Evolutionary conservation across 2,329 filamentous ascomycete genomes (phyloP).

Genomic region (Pseudocercospora eumusae): DNA sequence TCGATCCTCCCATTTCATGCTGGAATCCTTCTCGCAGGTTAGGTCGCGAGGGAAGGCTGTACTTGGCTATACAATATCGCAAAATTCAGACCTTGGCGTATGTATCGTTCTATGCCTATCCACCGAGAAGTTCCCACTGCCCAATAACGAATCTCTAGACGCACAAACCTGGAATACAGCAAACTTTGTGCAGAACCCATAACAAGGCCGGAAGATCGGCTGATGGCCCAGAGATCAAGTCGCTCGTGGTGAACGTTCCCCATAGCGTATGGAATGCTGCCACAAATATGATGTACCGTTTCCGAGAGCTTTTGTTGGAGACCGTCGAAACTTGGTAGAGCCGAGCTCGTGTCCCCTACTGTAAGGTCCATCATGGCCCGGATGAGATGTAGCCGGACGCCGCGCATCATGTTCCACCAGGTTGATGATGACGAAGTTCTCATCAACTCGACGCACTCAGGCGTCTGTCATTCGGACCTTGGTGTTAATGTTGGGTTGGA

Average conservation of each 20-base stretch:
- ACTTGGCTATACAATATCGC: not conserved
- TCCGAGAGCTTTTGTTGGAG: not conserved
- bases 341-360: not conserved
- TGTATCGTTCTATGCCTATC: not conserved
- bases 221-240: not conserved
- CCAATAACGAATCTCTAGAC: not conserved
- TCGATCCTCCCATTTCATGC: not conserved
- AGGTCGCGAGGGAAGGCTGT: not conserved
- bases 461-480: conserved; percentile 66
- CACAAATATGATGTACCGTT: not conserved
- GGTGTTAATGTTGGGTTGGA: conserved; percentile 53
- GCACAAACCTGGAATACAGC: not conserved
- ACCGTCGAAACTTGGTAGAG: not conserved
- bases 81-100: conserved; percentile 3
- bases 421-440: conserved; percentile 50
- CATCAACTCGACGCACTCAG: conserved; percentile 54
- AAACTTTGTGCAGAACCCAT: not conserved
- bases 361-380: not conserved
- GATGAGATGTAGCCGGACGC: not conserved
- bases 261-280: not conserved
- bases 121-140: not conserved
- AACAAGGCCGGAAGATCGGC: not conserved
- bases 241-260: not conserved
- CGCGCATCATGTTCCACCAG: not conserved
- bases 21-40: not conserved